These are phyloP conservation scores for Fusarium luffae DNA, from an alignment of 2,329 filamentous ascomycete species.

Conservation along the genomic window DNA sequence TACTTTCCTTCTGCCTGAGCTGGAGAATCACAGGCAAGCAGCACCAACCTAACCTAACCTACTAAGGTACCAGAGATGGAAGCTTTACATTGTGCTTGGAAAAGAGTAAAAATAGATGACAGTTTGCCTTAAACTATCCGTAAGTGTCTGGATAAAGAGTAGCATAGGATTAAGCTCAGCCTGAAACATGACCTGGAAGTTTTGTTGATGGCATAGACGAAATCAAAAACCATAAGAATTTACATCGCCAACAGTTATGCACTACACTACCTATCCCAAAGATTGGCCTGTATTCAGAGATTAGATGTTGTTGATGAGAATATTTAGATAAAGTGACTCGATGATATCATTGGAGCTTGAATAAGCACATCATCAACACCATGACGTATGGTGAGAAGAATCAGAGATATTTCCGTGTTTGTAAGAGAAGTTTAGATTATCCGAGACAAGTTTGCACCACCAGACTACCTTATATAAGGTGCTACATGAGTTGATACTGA, in stretches of 20 bases:
- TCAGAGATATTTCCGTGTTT: background rate
- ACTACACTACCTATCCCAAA: background rate
- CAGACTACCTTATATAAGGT: background rate
- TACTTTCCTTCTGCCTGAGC: constrained; percentile 27
- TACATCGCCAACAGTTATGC: background rate
- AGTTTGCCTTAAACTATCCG: background rate
- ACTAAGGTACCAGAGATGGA: background rate
- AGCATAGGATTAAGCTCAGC: background rate
- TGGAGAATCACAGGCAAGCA: background rate
- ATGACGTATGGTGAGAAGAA: background rate
- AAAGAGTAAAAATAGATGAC: background rate
- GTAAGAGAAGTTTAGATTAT: background rate
- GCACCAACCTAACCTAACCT: background rate
- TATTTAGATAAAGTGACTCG: background rate
- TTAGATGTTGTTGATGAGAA: background rate
- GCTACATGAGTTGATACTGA: background rate
- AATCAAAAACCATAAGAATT: background rate
- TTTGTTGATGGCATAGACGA: background rate
- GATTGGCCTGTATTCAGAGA: background rate
- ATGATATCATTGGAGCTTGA: background rate
- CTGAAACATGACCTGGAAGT: background rate
- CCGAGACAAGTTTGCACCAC: constrained; percentile 5
- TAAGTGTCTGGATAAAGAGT: background rate
- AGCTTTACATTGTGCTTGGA: background rate
- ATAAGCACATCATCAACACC: background rate